Conservation (phyloP, 1,284 basidiomycete genomes). For the Cutaneotrichosporon sp. region DNA sequence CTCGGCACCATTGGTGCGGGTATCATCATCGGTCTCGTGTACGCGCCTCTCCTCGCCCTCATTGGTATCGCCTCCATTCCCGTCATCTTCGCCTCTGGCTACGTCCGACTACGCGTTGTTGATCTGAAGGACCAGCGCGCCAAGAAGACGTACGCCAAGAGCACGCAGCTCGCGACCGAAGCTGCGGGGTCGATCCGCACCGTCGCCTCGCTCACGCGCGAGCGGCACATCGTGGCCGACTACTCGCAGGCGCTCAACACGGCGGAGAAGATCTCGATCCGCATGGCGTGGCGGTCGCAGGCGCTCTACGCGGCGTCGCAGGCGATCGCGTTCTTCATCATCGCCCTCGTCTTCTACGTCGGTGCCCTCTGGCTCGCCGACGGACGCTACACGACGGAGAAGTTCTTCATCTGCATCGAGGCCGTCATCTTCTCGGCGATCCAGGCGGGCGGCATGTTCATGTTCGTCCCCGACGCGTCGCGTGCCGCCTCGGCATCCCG, state of each 20-base stretch:
- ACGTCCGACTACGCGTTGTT: conserved; percentile 69
- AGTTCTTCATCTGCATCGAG: conserved; percentile 85
- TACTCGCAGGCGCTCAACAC: conserved; percentile 74
- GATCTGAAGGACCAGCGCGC: conserved; percentile 83
- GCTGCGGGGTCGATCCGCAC: conserved; percentile 90
- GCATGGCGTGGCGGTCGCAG: conserved; percentile 70
- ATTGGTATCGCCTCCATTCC: conserved; percentile 73
- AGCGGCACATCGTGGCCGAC: conserved; percentile 70
- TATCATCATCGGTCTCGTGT: conserved; percentile 72
- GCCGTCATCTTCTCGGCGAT: conserved; percentile 48
- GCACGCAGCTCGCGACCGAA: conserved; percentile 85
- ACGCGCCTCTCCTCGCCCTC: conserved; percentile 55
- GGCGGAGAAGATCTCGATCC: conserved; percentile 66
- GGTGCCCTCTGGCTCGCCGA: conserved; percentile 58
- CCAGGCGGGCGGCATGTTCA: conserved; percentile 66
- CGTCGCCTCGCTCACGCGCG: conserved; percentile 83
- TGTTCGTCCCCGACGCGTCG: conserved; percentile 90
- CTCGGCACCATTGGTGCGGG: conserved; percentile 73
- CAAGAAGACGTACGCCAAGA: conserved; percentile 78
- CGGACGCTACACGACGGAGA: conserved; percentile 60
- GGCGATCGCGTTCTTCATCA: conserved; percentile 74
- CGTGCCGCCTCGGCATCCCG: conserved; percentile 78
- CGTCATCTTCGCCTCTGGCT: conserved; percentile 77
- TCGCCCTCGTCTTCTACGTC: conserved; percentile 66
- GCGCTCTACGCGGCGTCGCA: conserved; percentile 78